Percentiles rank a stretch among this genome's conserved stretches.
Evolutionary conservation across 2,329 filamentous ascomycete species (phyloP).

Genomic region (Rhexocercosporidium sp.): DNA sequence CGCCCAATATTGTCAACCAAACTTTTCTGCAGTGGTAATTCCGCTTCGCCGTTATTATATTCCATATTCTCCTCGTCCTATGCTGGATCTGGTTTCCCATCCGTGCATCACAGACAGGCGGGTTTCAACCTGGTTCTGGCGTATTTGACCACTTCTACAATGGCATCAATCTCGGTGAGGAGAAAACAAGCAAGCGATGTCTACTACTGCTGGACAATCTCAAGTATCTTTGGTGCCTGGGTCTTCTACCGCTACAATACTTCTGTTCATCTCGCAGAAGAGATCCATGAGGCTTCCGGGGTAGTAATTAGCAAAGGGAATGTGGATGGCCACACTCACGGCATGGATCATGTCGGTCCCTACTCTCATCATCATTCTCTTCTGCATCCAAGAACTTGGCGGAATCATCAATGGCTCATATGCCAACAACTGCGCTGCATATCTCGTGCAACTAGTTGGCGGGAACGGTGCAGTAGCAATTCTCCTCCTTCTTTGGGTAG

Average conservation of each 20-base stretch:
- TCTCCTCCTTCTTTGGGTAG: conserved; percentile 45
- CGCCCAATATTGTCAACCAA: conserved; percentile 45
- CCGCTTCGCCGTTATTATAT: conserved; percentile 46
- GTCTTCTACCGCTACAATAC: conserved; percentile 46
- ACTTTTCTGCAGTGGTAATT: conserved; percentile 45
- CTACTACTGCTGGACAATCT: conserved; percentile 47
- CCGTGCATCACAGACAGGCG: conserved; percentile 37
- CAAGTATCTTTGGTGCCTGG: conserved; percentile 46
- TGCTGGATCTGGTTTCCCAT: conserved; percentile 49
- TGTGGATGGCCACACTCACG: conserved; percentile 46
- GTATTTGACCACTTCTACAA: conserved; percentile 47
- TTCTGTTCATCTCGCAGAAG: conserved; percentile 46
- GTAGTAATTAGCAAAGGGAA: conserved; percentile 47
- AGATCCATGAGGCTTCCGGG: conserved; percentile 45
- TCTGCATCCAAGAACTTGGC: conserved; percentile 49
- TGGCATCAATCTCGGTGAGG: conserved; percentile 44
- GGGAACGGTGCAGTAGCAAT: conserved; percentile 44
- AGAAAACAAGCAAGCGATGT: conserved; percentile 45
- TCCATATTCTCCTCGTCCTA: conserved; percentile 44
- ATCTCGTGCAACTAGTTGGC: conserved; percentile 46
- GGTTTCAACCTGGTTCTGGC: conserved; percentile 43
- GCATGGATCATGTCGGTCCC: conserved; percentile 47
- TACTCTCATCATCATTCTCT: conserved; percentile 47
- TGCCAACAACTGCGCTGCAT: conserved; percentile 48
- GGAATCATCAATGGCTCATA: conserved; percentile 44